Evolutionary conservation across 73 alveolate genomes (phyloP).

Genomic region (Tetrahymena malaccensis): DNA sequence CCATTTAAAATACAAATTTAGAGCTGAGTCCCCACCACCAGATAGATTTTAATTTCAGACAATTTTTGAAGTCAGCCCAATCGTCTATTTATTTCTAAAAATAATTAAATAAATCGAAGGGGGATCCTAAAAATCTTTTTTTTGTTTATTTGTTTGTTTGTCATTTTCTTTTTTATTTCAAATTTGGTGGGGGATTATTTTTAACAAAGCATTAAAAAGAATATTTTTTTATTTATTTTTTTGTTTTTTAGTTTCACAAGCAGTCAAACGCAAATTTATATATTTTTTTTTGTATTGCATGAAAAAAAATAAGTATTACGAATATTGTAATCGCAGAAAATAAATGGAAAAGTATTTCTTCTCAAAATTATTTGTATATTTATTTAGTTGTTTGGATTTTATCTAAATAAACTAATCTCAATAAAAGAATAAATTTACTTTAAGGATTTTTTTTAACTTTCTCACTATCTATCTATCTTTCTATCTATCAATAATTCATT

Average conservation of each 20-base stretch:
- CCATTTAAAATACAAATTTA: not conserved
- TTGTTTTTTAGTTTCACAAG: too few species aligned
- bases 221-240: too few species aligned
- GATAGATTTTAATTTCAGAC: not conserved
- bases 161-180: too few species aligned
- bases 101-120: not conserved
- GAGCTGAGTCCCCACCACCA: not conserved
- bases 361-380: not conserved
- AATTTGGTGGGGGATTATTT: not conserved
- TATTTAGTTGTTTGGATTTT: too few species aligned
- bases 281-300: too few species aligned
- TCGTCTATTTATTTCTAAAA: not conserved
- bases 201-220: too few species aligned
- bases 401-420: too few species aligned
- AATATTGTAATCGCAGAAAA: not conserved
- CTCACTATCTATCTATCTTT: too few species aligned
- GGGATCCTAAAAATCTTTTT: not conserved
- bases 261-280: not conserved
- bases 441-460: not conserved
- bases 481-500: too few species aligned
- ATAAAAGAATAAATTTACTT: not conserved
- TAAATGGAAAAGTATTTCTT: too few species aligned
- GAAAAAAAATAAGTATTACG: not conserved
- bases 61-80: not conserved
- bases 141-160: not conserved